Base-by-base conservation (phyloP, 306 rosid genomes). In the Cucumis hystrix region DNA sequence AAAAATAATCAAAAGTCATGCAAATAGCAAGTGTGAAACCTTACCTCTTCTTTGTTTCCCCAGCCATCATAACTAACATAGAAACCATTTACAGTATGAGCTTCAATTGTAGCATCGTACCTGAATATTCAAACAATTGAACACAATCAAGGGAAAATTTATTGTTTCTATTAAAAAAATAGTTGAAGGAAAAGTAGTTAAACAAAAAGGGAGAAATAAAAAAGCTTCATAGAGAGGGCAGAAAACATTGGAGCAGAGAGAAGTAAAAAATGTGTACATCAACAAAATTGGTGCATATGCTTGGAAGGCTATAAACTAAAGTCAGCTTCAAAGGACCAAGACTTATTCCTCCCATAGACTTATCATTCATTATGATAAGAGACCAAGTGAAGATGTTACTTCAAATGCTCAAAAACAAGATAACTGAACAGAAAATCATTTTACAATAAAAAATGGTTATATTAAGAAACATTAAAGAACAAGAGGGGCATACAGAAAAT, bases 31-130 rank as follows among this genome's bases (percentile, higher is more conserved):
- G 28, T 23, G 80, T 45, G 56, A 81, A 77, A 49, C 17, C 83
- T 75, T 86, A 95, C 98, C 98, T 95, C 98, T 90, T 95, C 98
- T 86, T 80, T 87, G 80, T 95, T 95, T 60, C 98, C 98, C 98
- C 98, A 95, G 68, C 30, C 87, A 65, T 89, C 96, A 85, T 90
- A 95, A 61, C 71, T 6, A 81, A 95, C 93, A 66, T 82, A 83
- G 85, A 89, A 95, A 58, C 98, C 98, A 84, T 87, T 90, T 33
- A 88, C 89, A 72, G 98, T 87, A 80, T 86, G 84, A 62, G 93
- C 89, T 80, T 90, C 90, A 52, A 95, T 57, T 45, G 89, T 92
- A 78, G 97, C 97, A 62, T 92, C 89, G 72, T 95, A 95, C 98
- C 98, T 95, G 87, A 74, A 80, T 68, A 88, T 69, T 83, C 79